Evolutionary conservation across 2,329 filamentous ascomycete genomes (phyloP).

Genomic region (Endothia cerciana): DNA sequence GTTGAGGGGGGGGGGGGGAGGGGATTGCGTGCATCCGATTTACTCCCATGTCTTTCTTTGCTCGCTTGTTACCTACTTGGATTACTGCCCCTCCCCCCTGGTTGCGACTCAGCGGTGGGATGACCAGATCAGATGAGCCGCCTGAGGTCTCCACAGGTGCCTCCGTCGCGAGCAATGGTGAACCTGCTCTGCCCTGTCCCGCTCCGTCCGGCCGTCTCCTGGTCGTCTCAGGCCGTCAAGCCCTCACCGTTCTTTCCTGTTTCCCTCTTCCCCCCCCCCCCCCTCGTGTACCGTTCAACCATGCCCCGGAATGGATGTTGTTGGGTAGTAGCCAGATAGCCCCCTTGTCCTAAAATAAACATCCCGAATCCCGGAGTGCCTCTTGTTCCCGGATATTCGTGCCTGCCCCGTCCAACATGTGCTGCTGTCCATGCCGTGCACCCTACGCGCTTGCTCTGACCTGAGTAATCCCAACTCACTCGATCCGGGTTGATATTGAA

Average conservation of each 20-base stretch:
- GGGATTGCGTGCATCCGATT: neutral
- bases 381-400: neutral
- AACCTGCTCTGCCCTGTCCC: neutral
- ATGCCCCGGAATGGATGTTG: no score
- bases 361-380: neutral
- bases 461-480: neutral
- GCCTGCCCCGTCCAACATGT: neutral
- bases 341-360: no score
- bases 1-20: neutral
- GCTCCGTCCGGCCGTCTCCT: neutral
- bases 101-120: conserved; percentile 3
- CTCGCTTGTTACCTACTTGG: neutral
- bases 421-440: neutral
- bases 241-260: neutral
- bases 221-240: neutral
- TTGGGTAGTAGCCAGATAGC: no score
- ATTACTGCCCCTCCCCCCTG: neutral
- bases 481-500: neutral
- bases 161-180: neutral
- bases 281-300: no score
- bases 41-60: neutral
- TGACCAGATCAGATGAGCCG: conserved; percentile 8
- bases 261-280: neutral
- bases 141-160: neutral
- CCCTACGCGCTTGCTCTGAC: no score